Evolutionary conservation across 2,329 filamentous ascomycete genomes (phyloP), one percentile per base, ranked within the genome.

Genomic region (Ceratocystis cubensis): DNA sequence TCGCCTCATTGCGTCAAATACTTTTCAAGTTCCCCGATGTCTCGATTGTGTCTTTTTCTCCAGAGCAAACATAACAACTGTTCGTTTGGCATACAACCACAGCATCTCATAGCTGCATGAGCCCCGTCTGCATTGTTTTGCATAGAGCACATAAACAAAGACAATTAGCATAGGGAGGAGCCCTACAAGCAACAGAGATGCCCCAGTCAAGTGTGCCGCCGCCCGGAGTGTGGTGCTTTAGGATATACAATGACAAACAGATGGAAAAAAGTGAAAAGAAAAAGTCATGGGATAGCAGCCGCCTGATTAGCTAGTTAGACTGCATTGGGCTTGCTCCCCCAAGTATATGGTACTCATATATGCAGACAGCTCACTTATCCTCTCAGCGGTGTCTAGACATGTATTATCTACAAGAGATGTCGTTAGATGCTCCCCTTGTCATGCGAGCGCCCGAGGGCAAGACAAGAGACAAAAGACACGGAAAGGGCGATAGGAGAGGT

Each of bases 371-470:
- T 13, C 20, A 25, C 6, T 50, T n/a, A 3, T 22, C 5, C 28
- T n/a, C 6, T n/a, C 17, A 17, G n/a, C 53, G 17, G 3, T 30
- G 7, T 13, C 13, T 25, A 37, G 28, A 17, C 28, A 13, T 59
- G 28, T 20, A 25, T 59, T 13, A 37, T 59, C 53, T 59, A 59
- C 28, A 25, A 59, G 25, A 59, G 53, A 30, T 15, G 53, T 59
- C 53, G 53, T 59, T 59, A 30, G 53, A n/a, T 30, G 37, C 33
- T 59, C 33, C 53, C 53, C 25, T 59, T n/a, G 28, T 59, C 53
- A 59, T 59, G 53, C 53, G n/a, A n/a, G 53, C 17, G 15, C 17
- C 53, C 53, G 53, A 3, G 28, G 17, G 15, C 53, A 59, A 17
- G 53, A n/a, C 25, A 59, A 37, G 25, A 59, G 28, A 30, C 28